These are phyloP conservation scores for Ascochyta pisi DNA, from an alignment of 2,329 filamentous ascomycete genomes.

Conservation along the genomic window DNA sequence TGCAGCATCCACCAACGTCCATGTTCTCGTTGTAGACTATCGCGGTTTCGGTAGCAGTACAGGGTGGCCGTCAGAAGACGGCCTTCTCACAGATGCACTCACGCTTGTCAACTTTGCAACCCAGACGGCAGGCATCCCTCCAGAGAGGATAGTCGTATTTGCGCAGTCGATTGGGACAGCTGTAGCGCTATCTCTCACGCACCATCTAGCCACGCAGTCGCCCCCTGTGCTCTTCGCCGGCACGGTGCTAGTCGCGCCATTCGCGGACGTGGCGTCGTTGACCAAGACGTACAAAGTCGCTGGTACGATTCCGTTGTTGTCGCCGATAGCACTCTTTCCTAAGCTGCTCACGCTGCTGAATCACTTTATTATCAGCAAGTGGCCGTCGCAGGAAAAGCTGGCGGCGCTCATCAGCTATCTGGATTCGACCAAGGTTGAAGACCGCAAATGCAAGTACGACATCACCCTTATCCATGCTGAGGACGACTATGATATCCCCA, in stretches of 20 bases:
- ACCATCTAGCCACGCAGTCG: conserved; percentile 52
- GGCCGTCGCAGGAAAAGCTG: conserved; percentile 59
- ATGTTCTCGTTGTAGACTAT: conserved; percentile 67
- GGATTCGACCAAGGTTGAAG: conserved; percentile 31
- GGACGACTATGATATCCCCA: conserved; percentile 61
- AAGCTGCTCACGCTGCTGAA: conserved; percentile 52
- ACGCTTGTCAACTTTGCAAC: conserved; percentile 63
- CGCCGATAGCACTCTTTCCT: conserved; percentile 59
- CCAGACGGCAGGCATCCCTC: conserved; percentile 59
- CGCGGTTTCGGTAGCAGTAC: conserved; percentile 65
- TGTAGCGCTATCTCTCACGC: conserved; percentile 55
- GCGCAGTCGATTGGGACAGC: conserved; percentile 67
- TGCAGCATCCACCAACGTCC: conserved; percentile 59
- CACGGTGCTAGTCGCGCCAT: conserved; percentile 63
- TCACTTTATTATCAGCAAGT: conserved; percentile 58
- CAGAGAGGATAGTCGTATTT: conserved; percentile 64
- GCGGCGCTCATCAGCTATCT: conserved; percentile 52
- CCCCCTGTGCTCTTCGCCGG: conserved; percentile 60
- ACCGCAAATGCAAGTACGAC: conserved; percentile 51
- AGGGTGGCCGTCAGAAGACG: conserved; percentile 62
- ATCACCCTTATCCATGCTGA: conserved; percentile 60
- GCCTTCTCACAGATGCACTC: conserved; percentile 62
- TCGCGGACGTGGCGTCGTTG: conserved; percentile 61
- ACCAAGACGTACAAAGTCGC: conserved; percentile 65
- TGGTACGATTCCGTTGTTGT: conserved; percentile 62